phyloP scores from a whole-genome alignment of 2,329 filamentous ascomycete genomes.

The Pseudocercospora eumusae region DNA sequence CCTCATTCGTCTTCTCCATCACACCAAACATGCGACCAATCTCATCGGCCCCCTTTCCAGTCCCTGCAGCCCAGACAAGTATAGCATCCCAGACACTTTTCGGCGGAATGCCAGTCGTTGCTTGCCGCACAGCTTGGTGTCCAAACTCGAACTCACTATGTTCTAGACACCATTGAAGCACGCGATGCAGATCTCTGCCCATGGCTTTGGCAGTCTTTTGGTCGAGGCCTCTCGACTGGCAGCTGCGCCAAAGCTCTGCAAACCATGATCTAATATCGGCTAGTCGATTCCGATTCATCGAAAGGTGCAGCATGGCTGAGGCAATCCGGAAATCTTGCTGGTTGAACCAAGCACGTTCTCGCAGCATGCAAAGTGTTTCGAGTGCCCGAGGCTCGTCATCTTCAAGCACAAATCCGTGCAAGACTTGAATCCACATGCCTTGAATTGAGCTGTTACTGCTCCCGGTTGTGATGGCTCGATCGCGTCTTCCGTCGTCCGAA shows the following conservation, averaged over 20 bases:
- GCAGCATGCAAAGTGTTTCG: conserved; percentile 56
- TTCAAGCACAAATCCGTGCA: conserved; percentile 62
- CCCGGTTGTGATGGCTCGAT: neutral
- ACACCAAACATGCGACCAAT: conserved; percentile 71
- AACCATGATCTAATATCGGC: conserved; percentile 68
- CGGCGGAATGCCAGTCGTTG: conserved; percentile 33
- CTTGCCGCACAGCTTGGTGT: conserved; percentile 56
- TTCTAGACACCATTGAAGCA: conserved; percentile 31
- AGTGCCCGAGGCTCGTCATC: conserved; percentile 60
- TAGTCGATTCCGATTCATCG: conserved; percentile 59
- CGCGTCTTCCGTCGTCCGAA: neutral
- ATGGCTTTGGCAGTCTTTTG: neutral
- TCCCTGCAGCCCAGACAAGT: conserved; percentile 73
- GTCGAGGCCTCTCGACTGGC: neutral
- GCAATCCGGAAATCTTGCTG: neutral
- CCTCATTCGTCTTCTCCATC: conserved; percentile 51
- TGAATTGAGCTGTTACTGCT: neutral
- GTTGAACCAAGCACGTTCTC: conserved; percentile 35
- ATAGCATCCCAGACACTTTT: conserved; percentile 65
- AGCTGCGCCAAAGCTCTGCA: conserved; percentile 37
- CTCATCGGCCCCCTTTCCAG: conserved; percentile 70
- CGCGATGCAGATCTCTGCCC: conserved; percentile 5
- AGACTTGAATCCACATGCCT: conserved; percentile 39
- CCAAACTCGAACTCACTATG: conserved; percentile 65
- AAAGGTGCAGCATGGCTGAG: conserved; percentile 53